Conservation (phyloP, 495 filamentous ascomycete genomes). For the Diplogelasinospora grovesii region DNA sequence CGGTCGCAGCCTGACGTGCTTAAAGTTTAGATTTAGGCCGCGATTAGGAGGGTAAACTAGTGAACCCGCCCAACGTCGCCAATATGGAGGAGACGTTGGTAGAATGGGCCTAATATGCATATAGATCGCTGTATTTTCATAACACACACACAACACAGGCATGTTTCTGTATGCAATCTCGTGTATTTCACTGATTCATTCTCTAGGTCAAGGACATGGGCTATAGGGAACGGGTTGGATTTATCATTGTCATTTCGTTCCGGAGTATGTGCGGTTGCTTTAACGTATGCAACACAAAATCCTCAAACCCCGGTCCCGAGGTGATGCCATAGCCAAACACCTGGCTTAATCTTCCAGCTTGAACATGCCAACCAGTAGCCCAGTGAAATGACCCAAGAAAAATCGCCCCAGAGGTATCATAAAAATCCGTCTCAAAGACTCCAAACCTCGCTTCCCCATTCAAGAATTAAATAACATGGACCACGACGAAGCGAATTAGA, state of each 20-base stretch:
- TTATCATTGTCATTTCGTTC: conserved; percentile 15
- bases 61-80: too few relatives aligned
- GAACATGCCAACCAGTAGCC: conserved; percentile 23
- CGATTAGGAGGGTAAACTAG: too few relatives aligned
- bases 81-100: too few relatives aligned
- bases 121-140: too few relatives aligned
- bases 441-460: conserved; percentile 19
- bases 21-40: too few relatives aligned
- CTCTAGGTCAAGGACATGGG: too few relatives aligned
- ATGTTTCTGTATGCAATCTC: too few relatives aligned
- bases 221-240: too few relatives aligned
- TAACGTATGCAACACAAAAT: conserved; percentile 8
- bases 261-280: conserved; percentile 8
- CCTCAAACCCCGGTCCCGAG: conserved; percentile 9
- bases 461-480: conserved; percentile 19
- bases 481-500: conserved; percentile 13
- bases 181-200: too few relatives aligned
- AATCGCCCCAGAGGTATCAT: conserved; percentile 15
- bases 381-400: conserved; percentile 7
- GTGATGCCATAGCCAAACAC: conserved; percentile 2
- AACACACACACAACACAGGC: too few relatives aligned
- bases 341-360: conserved; percentile 9
- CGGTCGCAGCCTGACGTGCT: too few relatives aligned
- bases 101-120: too few relatives aligned
- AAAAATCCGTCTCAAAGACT: conserved; percentile 8